Percentiles rank a stretch among this genome's conserved stretches.
Conservation (phyloP, 805 yeast genomes). For the Ogataea nitratoaversa region DNA sequence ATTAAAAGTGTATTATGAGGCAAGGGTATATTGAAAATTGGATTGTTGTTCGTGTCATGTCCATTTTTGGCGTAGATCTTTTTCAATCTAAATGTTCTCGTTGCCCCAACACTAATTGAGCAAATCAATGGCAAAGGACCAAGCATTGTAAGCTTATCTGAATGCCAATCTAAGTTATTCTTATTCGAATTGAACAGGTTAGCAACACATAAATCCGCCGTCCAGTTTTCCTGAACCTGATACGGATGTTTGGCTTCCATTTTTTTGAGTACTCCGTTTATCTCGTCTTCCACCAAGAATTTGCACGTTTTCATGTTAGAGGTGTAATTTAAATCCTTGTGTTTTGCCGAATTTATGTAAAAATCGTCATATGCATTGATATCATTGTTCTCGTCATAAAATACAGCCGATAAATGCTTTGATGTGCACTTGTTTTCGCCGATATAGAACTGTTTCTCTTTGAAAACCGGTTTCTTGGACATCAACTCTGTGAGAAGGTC, state of each 20-base stretch:
- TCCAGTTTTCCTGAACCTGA: conserved; percentile 44
- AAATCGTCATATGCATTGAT: conserved; percentile 9
- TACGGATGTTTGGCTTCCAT: conserved; percentile 27
- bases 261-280: conserved; percentile 29
- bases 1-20: conserved; percentile 67
- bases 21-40: conserved; percentile 49
- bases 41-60: conserved; percentile 20
- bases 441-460: conserved; percentile 47
- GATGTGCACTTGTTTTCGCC: conserved; percentile 61
- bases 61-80: conserved; percentile 29
- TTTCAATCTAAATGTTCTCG: conserved; percentile 61
- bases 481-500: conserved; percentile 39
- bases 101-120: conserved; percentile 64
- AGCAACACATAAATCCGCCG: conserved; percentile 48
- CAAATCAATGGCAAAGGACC: conserved; percentile 73
- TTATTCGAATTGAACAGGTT: conserved; percentile 49
- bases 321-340: conserved; percentile 16
- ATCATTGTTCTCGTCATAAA: conserved; percentile 14
- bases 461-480: conserved; percentile 37
- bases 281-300: conserved; percentile 34
- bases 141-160: conserved; percentile 65
- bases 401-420: conserved; percentile 46
- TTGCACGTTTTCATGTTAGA: conserved; percentile 37
- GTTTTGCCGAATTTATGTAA: conserved; percentile 16
- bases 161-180: conserved; percentile 66